Conservation (phyloP, 2,329 filamentous ascomycete species). For the Neonectria punicea region DNA sequence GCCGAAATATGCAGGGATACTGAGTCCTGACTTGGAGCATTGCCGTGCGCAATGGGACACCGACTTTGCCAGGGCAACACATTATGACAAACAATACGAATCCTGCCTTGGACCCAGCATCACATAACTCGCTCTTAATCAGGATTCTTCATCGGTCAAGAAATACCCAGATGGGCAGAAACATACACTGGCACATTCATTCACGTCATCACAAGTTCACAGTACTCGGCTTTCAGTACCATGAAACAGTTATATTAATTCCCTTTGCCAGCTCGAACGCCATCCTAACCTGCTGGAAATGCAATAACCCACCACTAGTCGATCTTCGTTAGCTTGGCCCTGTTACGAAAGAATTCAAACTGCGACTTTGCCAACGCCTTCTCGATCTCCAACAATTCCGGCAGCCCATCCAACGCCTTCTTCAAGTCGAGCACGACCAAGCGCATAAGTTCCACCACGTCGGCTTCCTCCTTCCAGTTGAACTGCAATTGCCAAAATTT, state of each 20-base stretch:
- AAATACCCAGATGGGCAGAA: too few species aligned
- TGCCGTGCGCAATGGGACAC: not conserved
- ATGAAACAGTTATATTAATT: not conserved
- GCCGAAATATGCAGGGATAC: too few species aligned
- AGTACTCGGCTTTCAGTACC: not conserved
- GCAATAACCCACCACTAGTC: not conserved
- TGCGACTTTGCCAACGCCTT: not conserved
- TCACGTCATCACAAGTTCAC: not conserved
- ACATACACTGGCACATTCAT: not conserved
- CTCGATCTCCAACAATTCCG: not conserved
- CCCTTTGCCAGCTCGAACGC: not conserved
- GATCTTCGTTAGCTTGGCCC: not conserved
- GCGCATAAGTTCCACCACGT: not conserved
- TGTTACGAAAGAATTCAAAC: not conserved
- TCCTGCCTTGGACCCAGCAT: not conserved
- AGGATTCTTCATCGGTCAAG: not conserved
- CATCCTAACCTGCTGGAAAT: not conserved
- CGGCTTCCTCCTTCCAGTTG: not conserved
- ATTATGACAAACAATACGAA: not conserved
- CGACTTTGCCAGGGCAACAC: not conserved
- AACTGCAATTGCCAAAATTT: not conserved
- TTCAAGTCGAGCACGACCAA: not conserved
- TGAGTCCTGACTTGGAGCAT: too few species aligned
- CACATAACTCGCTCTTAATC: not conserved
- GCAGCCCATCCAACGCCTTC: not conserved